Conservation (phyloP, 2,329 filamentous ascomycete species). For the Alternaria tenuissima region DNA sequence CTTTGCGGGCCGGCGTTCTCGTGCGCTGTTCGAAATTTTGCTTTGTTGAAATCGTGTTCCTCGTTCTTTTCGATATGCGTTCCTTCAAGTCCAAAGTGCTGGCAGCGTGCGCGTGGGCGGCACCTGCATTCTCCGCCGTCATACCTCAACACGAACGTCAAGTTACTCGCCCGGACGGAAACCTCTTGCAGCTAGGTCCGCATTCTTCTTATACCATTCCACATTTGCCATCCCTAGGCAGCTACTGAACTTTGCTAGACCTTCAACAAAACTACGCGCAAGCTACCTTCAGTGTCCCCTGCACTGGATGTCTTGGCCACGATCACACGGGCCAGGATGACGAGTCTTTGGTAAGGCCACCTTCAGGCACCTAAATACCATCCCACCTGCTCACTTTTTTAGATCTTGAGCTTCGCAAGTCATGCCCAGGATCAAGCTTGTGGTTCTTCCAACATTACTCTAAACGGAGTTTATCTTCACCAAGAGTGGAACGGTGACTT, state of each 20-base stretch:
- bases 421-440: constrained; percentile 50
- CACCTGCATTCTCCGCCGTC: constrained; percentile 41
- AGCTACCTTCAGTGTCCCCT: constrained; percentile 55
- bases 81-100: constrained; percentile 45
- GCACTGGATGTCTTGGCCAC: constrained; percentile 53
- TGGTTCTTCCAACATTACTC: constrained; percentile 52
- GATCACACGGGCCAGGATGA: constrained; percentile 50
- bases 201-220: constrained; percentile 25
- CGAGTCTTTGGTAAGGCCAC: constrained; percentile 52
- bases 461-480: constrained; percentile 52
- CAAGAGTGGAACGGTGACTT: constrained; percentile 51
- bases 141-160: constrained; percentile 27
- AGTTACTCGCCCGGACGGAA: constrained; percentile 28
- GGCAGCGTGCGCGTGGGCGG: constrained; percentile 39
- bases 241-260: constrained; percentile 43
- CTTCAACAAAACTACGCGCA: constrained; percentile 47
- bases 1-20: constrained; percentile 22
- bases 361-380: constrained; percentile 41
- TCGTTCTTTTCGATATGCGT: constrained; percentile 34
- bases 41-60: constrained; percentile 16
- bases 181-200: constrained; percentile 44
- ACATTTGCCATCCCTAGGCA: constrained; percentile 44
- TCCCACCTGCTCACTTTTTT: constrained; percentile 38
- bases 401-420: constrained; percentile 55
- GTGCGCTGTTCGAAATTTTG: constrained; percentile 11